These are phyloP conservation scores for Pseudogymnoascus sp. DNA, from an alignment of 2,329 filamentous ascomycete genomes.

Conservation along the genomic window DNA sequence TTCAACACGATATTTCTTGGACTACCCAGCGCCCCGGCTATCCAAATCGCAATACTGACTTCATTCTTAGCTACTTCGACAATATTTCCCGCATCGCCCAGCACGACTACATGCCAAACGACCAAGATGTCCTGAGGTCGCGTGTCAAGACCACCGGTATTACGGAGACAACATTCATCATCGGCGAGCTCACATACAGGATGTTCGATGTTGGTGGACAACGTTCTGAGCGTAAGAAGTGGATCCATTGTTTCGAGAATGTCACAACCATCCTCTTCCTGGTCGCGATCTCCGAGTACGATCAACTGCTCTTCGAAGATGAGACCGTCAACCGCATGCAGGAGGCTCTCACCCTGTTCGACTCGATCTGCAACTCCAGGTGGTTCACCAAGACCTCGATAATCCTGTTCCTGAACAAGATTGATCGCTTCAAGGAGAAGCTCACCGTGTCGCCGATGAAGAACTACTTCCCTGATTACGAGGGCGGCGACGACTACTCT, in stretches of 20 bases:
- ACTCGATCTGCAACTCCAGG: slow-evolving; percentile 79
- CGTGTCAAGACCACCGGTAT: slow-evolving; percentile 91
- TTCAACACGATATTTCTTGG: no score
- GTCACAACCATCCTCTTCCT: slow-evolving; percentile 86
- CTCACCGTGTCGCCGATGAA: slow-evolving; percentile 74
- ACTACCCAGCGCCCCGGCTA: no score
- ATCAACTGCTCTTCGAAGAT: slow-evolving; percentile 92
- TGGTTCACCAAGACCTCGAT: slow-evolving; percentile 90
- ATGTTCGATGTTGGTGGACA: slow-evolving; percentile 79
- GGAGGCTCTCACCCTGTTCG: slow-evolving; percentile 77
- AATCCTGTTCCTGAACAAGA: slow-evolving; percentile 85
- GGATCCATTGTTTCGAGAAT: slow-evolving; percentile 72
- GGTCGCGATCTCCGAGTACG: slow-evolving; percentile 92
- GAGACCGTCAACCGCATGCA: slow-evolving; percentile 96
- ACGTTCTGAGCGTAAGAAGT: slow-evolving; percentile 68
- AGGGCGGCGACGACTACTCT: slow-evolving; percentile 91
- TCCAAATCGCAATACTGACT: background rate
- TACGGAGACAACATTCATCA: slow-evolving; percentile 88
- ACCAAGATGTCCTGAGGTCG: slow-evolving; percentile 90
- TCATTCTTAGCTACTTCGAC: slow-evolving; percentile 63
- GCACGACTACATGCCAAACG: slow-evolving; percentile 75
- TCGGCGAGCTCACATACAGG: slow-evolving; percentile 86
- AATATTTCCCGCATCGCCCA: slow-evolving; percentile 68
- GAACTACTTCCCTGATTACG: slow-evolving; percentile 84
- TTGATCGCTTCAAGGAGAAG: slow-evolving; percentile 83